Evolutionary conservation across 2,329 filamentous ascomycete species (phyloP), one percentile per base, ranked within the genome.

Genomic region (Botrytis byssoidea): DNA sequence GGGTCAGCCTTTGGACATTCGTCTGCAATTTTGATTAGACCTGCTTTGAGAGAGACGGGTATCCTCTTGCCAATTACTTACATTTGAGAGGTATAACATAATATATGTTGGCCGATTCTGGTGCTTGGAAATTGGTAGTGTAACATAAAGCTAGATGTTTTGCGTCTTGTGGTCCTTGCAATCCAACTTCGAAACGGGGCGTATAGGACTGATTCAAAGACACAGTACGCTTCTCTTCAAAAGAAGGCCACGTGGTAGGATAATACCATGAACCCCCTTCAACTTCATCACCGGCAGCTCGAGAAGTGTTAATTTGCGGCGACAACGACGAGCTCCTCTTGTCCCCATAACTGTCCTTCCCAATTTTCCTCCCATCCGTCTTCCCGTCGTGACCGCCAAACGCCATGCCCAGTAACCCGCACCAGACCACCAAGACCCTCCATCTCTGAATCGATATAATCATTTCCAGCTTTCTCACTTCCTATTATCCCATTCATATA

Each of bases 391-490:
- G 32, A 35, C 32, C 29, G 7, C 65, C 46, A 18, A 57, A 37
- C 25, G 29, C 65, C 65, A 40, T 57, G 14, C 48, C 48, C 25
- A 68, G 35, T 40, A 68, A 40, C 25, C 65, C 48, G 35, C 8
- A 29, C 46, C 65, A 57, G 35, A 57, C 35, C 65, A 57, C 35
- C 48, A 68, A 68, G 35, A 29, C 25, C 48, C 48, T 68, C 65
- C 65, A 68, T 68, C 65, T 57, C n/a, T 57, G 46, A 42, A 48
- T 68, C 48, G 65, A 68, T 57, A 57, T 57, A 68, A 68, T 68
- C 65, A 68, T 68, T 68, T 68, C 65, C 65, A 57, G 48, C 35
- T 57, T 68, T 68, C 65, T 68, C 35, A 57, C 65, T 68, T 68
- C 65, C 48, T 55, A n/a, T n/a, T 29, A 25, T 57, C 65, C 35